Percentiles rank a stretch among this genome's conserved stretches.
Conservation (phyloP, 441 rosid genomes). For the Pelargonium cotyledonis region DNA sequence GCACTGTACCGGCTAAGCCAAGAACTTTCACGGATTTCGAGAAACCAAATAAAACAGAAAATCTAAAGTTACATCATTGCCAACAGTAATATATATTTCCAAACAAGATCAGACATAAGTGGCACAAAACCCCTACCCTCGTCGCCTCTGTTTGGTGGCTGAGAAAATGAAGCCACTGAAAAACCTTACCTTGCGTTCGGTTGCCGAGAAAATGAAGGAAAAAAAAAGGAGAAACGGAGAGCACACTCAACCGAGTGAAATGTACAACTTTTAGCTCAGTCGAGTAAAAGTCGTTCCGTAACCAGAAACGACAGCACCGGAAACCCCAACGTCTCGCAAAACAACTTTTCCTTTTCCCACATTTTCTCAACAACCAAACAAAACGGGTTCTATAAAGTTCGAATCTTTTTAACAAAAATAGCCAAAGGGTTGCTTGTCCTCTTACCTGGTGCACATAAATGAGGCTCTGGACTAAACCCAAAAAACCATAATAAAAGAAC, state of each 20-base stretch:
- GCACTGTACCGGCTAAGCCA: not conserved
- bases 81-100: not conserved
- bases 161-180: not conserved
- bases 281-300: not conserved
- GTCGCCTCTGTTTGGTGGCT: slow-evolving; percentile 1
- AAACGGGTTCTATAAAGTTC: not conserved
- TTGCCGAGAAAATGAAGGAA: not conserved
- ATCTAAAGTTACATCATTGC: slow-evolving; percentile 27
- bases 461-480: no score
- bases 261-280: slow-evolving; percentile 1
- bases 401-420: not conserved
- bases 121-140: not conserved
- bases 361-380: slow-evolving; percentile 8
- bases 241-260: not conserved
- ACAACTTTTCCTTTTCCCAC: not conserved
- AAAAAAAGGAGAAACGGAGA: not conserved
- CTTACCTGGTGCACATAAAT: slow-evolving; percentile 2
- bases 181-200: not conserved
- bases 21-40: not conserved
- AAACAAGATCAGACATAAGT: slow-evolving; percentile 5
- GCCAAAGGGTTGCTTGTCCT: not conserved
- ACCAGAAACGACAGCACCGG: not conserved
- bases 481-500: no score
- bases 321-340: not conserved
- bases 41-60: not conserved